Conservation (phyloP, 2,329 filamentous ascomycete genomes). For the Rhynchosporium agropyri region DNA sequence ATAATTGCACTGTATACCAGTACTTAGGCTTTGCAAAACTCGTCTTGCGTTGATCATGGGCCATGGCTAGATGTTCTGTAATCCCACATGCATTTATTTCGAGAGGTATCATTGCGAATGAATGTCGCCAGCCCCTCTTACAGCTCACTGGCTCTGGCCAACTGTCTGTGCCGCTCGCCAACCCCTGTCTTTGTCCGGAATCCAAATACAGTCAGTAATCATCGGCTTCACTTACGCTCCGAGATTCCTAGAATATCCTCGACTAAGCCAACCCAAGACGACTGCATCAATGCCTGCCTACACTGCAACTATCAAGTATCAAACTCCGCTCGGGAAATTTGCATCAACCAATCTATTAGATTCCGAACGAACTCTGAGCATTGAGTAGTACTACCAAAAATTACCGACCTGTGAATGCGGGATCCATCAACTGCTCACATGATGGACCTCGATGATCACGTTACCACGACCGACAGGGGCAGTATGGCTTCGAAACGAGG, state of each 20-base stretch:
- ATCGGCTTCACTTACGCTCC: neutral
- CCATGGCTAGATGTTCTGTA: too few relatives aligned
- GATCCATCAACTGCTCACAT: too few relatives aligned
- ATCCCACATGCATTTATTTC: too few relatives aligned
- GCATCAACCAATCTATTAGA: neutral
- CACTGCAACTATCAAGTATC: neutral
- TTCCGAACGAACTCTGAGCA: neutral
- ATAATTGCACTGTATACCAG: too few relatives aligned
- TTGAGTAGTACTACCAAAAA: neutral
- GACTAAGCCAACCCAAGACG: neutral
- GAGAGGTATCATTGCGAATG: too few relatives aligned
- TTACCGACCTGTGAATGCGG: too few relatives aligned
- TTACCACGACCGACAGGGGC: neutral
- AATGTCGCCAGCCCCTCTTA: too few relatives aligned
- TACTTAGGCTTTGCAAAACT: too few relatives aligned
- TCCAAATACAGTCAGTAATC: neutral
- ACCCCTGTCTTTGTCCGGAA: neutral
- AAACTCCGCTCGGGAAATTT: neutral
- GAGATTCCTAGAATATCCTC: neutral
- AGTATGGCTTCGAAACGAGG: neutral
- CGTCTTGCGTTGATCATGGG: too few relatives aligned
- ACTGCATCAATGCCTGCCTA: neutral
- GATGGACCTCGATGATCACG: slow-evolving; percentile 5
- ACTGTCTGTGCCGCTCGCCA: slow-evolving; percentile 1
- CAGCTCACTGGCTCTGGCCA: too few relatives aligned